Conservation (phyloP, 1,284 basidiomycete species). For the Neotropicomus parvogracilis region DNA sequence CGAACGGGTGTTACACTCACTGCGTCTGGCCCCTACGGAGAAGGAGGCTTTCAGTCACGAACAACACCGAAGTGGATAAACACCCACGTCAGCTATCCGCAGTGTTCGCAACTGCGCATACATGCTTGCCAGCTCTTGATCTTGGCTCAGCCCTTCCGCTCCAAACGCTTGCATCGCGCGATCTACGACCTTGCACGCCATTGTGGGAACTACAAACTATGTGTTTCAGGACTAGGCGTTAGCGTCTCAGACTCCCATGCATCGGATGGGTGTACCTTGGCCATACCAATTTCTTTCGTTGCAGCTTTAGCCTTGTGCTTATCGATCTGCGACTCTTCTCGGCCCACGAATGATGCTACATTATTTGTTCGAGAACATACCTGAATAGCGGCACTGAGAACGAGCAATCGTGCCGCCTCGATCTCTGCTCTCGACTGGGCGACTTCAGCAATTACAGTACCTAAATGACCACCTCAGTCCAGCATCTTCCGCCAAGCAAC, state of each 20-base stretch:
- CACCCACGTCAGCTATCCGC: conserved; percentile 82
- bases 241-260: background rate
- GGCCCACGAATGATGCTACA: background rate
- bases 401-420: conserved; percentile 82
- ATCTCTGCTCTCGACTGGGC: conserved; percentile 92
- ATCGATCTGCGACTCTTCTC: conserved; percentile 70
- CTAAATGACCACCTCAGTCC: conserved; percentile 37
- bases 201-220: conserved; percentile 87
- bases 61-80: conserved; percentile 10
- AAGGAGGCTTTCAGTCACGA: conserved; percentile 4
- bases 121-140: conserved; percentile 75
- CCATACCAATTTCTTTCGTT: conserved; percentile 94
- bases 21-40: conserved; percentile 77
- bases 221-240: conserved; percentile 7
- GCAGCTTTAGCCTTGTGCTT: conserved; percentile 89
- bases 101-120: conserved; percentile 86
- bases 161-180: conserved; percentile 93
- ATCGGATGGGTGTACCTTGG: conserved; percentile 71
- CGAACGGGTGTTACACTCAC: conserved; percentile 32
- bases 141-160: conserved; percentile 92
- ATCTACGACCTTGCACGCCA: conserved; percentile 87
- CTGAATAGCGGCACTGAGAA: conserved; percentile 90
- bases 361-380: conserved; percentile 33
- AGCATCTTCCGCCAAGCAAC: background rate
- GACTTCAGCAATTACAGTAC: conserved; percentile 86